Evolutionary conservation across 2,329 filamentous ascomycete species (phyloP).

Genomic region (Aspergillus intermedius): DNA sequence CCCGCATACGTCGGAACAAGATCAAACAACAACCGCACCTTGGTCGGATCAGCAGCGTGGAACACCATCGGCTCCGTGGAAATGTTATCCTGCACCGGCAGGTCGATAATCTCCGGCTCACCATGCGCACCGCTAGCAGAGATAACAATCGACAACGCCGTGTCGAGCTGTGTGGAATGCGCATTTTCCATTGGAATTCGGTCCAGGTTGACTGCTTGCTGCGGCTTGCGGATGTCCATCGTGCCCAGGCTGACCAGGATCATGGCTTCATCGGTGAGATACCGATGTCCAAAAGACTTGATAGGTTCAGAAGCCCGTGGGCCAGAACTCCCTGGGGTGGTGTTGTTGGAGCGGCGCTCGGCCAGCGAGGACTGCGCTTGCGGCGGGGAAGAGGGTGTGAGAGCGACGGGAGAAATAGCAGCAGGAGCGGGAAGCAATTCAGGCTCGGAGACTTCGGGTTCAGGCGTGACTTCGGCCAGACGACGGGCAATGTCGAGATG

Average conservation of each 20-base stretch:
- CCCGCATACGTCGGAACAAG: slow-evolving; percentile 94
- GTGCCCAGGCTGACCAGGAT: slow-evolving; percentile 87
- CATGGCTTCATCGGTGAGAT: slow-evolving; percentile 81
- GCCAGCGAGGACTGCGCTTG: slow-evolving; percentile 31
- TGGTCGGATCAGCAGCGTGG: slow-evolving; percentile 66
- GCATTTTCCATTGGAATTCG: slow-evolving; percentile 80
- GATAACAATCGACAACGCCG: slow-evolving; percentile 83
- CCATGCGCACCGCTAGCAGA: slow-evolving; percentile 78
- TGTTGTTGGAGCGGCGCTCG: slow-evolving; percentile 37
- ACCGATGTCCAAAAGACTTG: slow-evolving; percentile 93
- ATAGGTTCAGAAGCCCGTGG: slow-evolving; percentile 61
- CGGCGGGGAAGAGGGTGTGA: slow-evolving; percentile 19
- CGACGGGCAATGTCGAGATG: slow-evolving; percentile 73
- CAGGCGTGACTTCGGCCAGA: slow-evolving; percentile 54
- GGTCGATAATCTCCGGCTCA: slow-evolving; percentile 80
- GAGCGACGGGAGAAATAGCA: slow-evolving; percentile 27
- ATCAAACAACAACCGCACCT: slow-evolving; percentile 88
- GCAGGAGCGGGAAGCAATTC: slow-evolving; percentile 27
- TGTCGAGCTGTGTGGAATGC: slow-evolving; percentile 88
- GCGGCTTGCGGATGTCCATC: slow-evolving; percentile 82
- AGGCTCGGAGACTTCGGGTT: slow-evolving; percentile 25
- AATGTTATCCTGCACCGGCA: slow-evolving; percentile 90
- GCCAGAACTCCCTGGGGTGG: slow-evolving; percentile 34
- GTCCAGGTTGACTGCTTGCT: slow-evolving; percentile 77
- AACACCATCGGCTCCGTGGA: slow-evolving; percentile 91